phyloP scores from a whole-genome alignment of 495 filamentous ascomycete genomes.

The Penicillium longicatenatum region DNA sequence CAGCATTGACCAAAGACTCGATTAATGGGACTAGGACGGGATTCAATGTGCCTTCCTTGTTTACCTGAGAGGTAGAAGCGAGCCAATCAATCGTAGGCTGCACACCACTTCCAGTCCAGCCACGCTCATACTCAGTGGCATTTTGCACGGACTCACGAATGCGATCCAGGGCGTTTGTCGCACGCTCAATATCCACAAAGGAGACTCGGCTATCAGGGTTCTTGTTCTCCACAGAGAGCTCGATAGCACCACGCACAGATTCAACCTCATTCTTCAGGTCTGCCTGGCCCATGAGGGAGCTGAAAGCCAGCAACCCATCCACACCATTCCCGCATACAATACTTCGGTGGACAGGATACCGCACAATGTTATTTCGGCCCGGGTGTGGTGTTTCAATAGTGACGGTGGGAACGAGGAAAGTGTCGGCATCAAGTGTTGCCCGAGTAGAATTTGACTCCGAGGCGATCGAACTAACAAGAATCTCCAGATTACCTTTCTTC shows the following conservation, averaged over 20 bases:
- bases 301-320: slow-evolving; percentile 53
- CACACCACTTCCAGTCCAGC: slow-evolving; percentile 72
- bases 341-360: slow-evolving; percentile 83
- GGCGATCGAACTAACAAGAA: slow-evolving; percentile 67
- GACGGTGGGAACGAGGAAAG: slow-evolving; percentile 71
- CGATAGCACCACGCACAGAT: slow-evolving; percentile 58
- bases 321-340: slow-evolving; percentile 73
- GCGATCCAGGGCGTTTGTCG: slow-evolving; percentile 57
- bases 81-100: slow-evolving; percentile 70
- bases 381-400: slow-evolving; percentile 63
- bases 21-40: slow-evolving; percentile 66
- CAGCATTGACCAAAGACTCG: slow-evolving; percentile 61
- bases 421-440: slow-evolving; percentile 53
- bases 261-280: slow-evolving; percentile 37
- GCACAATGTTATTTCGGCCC: slow-evolving; percentile 62
- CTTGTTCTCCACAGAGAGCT: slow-evolving; percentile 44
- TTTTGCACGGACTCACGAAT: slow-evolving; percentile 70
- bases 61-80: slow-evolving; percentile 44
- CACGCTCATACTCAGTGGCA: slow-evolving; percentile 67
- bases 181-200: slow-evolving; percentile 57
- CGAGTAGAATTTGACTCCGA: slow-evolving; percentile 39
- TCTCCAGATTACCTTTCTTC: slow-evolving; percentile 69
- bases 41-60: slow-evolving; percentile 51
- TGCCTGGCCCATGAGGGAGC: slow-evolving; percentile 42
- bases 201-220: slow-evolving; percentile 36